These are phyloP conservation scores for Trametes villosa DNA, from an alignment of 768 basidiomycete genomes.

Conservation along the genomic window DNA sequence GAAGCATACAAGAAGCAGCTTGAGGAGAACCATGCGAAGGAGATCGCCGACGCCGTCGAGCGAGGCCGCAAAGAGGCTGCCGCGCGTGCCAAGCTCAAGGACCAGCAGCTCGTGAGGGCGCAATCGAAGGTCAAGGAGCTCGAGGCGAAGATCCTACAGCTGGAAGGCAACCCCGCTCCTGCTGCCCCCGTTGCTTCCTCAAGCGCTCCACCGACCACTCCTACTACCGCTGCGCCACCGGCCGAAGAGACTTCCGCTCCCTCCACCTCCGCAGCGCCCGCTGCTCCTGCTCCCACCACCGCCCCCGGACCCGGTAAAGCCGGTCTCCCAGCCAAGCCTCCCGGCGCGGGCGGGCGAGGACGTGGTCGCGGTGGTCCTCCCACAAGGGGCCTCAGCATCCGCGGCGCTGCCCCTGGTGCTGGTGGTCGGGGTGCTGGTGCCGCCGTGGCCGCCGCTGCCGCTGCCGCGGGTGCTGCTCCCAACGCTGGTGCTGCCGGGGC, in stretches of 20 bases:
- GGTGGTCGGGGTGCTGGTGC: constrained; percentile 37
- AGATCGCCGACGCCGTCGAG: constrained; percentile 69
- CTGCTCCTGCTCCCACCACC: constrained; percentile 28
- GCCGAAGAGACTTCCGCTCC: constrained; percentile 12
- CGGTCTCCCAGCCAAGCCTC: constrained; percentile 29
- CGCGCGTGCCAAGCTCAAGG: constrained; percentile 70
- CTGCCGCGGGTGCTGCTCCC: constrained; percentile 40
- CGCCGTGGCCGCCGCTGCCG: constrained; percentile 28
- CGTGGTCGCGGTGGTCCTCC: constrained; percentile 37
- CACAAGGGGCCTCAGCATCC: constrained; percentile 28
- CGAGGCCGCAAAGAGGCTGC: constrained; percentile 66
- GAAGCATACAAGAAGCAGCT: constrained; percentile 49
- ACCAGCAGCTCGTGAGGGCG: constrained; percentile 64
- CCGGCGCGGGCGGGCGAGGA: constrained; percentile 33
- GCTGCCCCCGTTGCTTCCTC: background rate
- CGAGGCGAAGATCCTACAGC: constrained; percentile 63
- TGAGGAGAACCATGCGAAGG: constrained; percentile 58
- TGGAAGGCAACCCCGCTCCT: constrained; percentile 51
- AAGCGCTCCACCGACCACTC: background rate
- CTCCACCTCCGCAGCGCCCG: constrained; percentile 12
- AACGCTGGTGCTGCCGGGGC: constrained; percentile 61
- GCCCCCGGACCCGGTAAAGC: constrained; percentile 33
- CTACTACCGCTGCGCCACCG: background rate
- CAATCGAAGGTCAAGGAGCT: constrained; percentile 69
- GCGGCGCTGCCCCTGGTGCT: constrained; percentile 34